Conservation (phyloP, 768 basidiomycete species). For the Mycena alexandri region DNA sequence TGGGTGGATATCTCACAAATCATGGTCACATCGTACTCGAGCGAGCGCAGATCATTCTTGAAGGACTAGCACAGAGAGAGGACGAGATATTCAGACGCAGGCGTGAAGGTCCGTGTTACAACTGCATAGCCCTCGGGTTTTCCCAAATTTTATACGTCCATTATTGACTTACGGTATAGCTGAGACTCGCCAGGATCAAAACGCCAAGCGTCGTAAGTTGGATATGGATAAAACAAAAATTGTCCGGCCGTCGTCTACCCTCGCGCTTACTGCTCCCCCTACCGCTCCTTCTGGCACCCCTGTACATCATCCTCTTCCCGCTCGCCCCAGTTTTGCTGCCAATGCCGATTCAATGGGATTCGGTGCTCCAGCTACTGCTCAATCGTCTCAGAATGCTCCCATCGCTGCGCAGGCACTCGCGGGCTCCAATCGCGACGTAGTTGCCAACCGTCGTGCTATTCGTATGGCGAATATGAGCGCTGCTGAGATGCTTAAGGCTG, state of each 20-base stretch:
- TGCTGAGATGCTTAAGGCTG: slow-evolving; percentile 93
- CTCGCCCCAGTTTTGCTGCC: slow-evolving; percentile 78
- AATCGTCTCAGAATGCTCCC: slow-evolving; percentile 68
- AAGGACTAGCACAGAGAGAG: slow-evolving; percentile 93
- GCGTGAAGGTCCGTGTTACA: slow-evolving; percentile 82
- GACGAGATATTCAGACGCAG: slow-evolving; percentile 95
- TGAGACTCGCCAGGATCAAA: slow-evolving; percentile 94
- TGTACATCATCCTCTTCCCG: slow-evolving; percentile 61
- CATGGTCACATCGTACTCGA: slow-evolving; percentile 89
- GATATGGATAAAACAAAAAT: slow-evolving; percentile 56
- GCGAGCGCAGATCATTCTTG: slow-evolving; percentile 93
- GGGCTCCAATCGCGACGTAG: slow-evolving; percentile 91
- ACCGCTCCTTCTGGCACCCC: slow-evolving; percentile 49
- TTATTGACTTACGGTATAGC: slow-evolving; percentile 61
- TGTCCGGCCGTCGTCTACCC: slow-evolving; percentile 60
- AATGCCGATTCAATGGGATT: slow-evolving; percentile 84
- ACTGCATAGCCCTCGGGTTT: slow-evolving; percentile 35
- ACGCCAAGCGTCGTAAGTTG: slow-evolving; percentile 88
- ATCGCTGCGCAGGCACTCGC: slow-evolving; percentile 80
- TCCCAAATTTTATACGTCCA: slow-evolving; percentile 16
- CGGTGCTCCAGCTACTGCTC: slow-evolving; percentile 70
- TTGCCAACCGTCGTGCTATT: slow-evolving; percentile 89
- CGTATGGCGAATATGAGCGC: slow-evolving; percentile 98
- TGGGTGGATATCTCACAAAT: slow-evolving; percentile 98
- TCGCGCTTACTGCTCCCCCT: slow-evolving; percentile 62